phyloP scores from a whole-genome alignment of 768 basidiomycete genomes.

The Megacollybia marginata region DNA sequence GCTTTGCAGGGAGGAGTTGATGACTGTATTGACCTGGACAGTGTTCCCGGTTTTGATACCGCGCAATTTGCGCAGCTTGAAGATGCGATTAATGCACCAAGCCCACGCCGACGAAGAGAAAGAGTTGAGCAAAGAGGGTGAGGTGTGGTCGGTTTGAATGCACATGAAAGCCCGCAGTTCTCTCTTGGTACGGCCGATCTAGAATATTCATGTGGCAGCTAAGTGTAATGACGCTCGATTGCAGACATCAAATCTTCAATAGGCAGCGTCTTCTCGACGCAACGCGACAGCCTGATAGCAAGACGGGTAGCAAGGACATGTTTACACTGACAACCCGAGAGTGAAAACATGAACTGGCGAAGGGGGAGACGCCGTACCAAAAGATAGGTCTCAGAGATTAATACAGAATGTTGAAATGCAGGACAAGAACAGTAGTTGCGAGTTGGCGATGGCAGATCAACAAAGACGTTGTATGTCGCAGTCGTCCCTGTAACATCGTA shows the following conservation, averaged over 20 bases:
- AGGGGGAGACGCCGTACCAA: slow-evolving; percentile 39
- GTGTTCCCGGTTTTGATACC: no score
- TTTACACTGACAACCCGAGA: slow-evolving; percentile 51
- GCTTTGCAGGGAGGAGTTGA: no score
- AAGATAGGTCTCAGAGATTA: slow-evolving; percentile 50
- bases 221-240: slow-evolving; percentile 27
- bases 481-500: slow-evolving; percentile 67
- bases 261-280: slow-evolving; percentile 38
- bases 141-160: no score
- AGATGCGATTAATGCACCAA: no score
- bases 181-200: no score
- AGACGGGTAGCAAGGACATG: slow-evolving; percentile 65
- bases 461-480: slow-evolving; percentile 51
- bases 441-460: slow-evolving; percentile 32
- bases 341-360: slow-evolving; percentile 3
- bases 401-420: slow-evolving; percentile 58
- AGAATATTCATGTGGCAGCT: no score
- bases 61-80: no score
- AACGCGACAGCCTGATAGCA: slow-evolving; percentile 45
- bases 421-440: slow-evolving; percentile 70
- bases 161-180: no score
- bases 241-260: slow-evolving; percentile 42
- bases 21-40: no score
- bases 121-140: no score
- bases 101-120: no score